Conservation (phyloP, 2,329 filamentous ascomycete species). For the Furcasterigmium furcatum region DNA sequence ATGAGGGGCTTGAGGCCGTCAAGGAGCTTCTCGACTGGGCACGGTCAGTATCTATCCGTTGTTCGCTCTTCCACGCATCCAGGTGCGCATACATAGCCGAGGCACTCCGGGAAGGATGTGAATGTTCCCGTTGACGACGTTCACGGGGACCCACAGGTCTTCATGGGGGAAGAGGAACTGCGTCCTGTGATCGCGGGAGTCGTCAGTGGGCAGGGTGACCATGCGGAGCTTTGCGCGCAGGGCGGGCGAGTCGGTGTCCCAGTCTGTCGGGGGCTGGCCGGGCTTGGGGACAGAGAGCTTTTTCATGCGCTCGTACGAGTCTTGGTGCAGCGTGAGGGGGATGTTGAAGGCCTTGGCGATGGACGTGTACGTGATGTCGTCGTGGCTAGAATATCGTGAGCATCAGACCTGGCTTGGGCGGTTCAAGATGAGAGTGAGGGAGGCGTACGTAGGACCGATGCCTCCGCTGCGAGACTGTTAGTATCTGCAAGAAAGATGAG, state of each 20-base stretch:
- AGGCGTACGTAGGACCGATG: constrained; percentile 84
- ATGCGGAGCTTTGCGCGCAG: constrained; percentile 84
- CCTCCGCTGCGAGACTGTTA: constrained; percentile 60
- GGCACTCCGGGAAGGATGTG: constrained; percentile 93
- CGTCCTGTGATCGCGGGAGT: constrained; percentile 57
- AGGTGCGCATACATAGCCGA: constrained; percentile 58
- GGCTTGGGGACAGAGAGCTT: constrained; percentile 70
- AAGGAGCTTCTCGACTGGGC: constrained; percentile 67
- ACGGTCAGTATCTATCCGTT: constrained; percentile 1
- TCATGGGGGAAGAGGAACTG: constrained; percentile 79
- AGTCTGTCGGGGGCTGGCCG: constrained; percentile 73
- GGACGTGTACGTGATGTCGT: constrained; percentile 95
- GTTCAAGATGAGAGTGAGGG: neutral
- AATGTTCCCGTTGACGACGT: constrained; percentile 86
- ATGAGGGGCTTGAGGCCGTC: constrained; percentile 72
- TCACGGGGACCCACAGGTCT: constrained; percentile 86
- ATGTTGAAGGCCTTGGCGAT: constrained; percentile 87
- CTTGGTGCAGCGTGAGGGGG: constrained; percentile 71
- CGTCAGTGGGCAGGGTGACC: constrained; percentile 81
- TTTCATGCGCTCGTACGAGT: constrained; percentile 81
- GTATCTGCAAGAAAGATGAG: constrained; percentile 6
- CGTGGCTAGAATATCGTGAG: constrained; percentile 59
- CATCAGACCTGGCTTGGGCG: neutral
- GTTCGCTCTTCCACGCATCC: neutral
- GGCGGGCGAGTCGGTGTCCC: constrained; percentile 76